phyloP scores from a whole-genome alignment of 805 yeast species.

The Yarrowia sp. region DNA sequence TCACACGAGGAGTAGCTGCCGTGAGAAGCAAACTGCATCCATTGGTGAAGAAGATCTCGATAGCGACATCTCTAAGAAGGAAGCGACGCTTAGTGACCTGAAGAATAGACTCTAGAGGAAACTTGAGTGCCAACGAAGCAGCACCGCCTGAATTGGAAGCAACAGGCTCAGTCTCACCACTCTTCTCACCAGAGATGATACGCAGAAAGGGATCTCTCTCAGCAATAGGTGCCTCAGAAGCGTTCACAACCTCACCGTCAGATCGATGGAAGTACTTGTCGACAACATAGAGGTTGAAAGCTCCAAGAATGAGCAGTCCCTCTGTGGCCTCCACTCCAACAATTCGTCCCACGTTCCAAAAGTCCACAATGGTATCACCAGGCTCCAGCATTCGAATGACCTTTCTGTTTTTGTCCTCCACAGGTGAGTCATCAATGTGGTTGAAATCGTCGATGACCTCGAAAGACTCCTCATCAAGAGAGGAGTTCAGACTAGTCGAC shows the following conservation, averaged over 20 bases:
- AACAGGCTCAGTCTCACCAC: background rate
- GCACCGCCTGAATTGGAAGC: background rate
- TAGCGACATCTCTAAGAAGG: conserved; percentile 76
- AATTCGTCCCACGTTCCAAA: conserved; percentile 79
- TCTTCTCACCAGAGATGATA: conserved; percentile 61
- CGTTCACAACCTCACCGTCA: conserved; percentile 65
- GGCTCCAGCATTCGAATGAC: conserved; percentile 70
- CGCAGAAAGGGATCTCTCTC: conserved; percentile 73
- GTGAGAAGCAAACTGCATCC: conserved; percentile 76
- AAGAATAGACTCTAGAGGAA: conserved; percentile 57
- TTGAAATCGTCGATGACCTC: conserved; percentile 46
- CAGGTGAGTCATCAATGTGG: conserved; percentile 46
- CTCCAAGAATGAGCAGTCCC: conserved; percentile 75
- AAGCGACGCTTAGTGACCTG: conserved; percentile 78
- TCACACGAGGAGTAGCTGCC: conserved; percentile 54
- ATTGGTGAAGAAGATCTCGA: conserved; percentile 76
- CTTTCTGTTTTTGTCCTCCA: conserved; percentile 72
- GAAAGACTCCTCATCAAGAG: conserved; percentile 43
- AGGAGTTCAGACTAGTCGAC: background rate
- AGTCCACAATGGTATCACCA: conserved; percentile 72
- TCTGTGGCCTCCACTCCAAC: conserved; percentile 79
- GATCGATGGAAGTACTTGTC: conserved; percentile 67
- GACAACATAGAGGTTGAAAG: conserved; percentile 67
- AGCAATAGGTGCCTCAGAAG: conserved; percentile 66
- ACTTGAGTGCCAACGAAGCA: conserved; percentile 25